These are phyloP conservation scores for Dryadomyces sulphureus DNA, from an alignment of 2,329 filamentous ascomycete genomes.

Conservation along the genomic window DNA sequence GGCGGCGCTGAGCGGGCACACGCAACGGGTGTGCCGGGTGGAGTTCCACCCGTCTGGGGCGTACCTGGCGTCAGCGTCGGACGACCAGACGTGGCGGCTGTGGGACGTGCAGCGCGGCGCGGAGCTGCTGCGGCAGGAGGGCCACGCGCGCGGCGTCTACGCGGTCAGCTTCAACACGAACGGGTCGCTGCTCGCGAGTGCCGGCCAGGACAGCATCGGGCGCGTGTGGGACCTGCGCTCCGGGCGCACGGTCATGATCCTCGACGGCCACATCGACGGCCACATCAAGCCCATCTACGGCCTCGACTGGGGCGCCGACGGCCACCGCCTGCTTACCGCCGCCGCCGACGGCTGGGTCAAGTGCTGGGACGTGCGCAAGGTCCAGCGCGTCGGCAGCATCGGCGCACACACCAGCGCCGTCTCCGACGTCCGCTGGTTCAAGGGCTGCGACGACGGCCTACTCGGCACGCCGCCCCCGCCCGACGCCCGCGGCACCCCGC, in stretches of 20 bases:
- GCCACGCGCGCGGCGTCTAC: conserved; percentile 88
- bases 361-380: conserved; percentile 92
- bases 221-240: conserved; percentile 91
- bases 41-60: conserved; percentile 88
- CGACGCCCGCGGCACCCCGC: conserved; percentile 48
- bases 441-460: conserved; percentile 63
- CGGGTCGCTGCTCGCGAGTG: conserved; percentile 78
- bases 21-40: conserved; percentile 73
- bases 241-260: conserved; percentile 86
- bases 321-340: conserved; percentile 81
- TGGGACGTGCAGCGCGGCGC: conserved; percentile 84
- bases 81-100: conserved; percentile 90
- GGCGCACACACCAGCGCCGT: conserved; percentile 87
- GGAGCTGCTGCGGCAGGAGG: conserved; percentile 80
- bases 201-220: conserved; percentile 87
- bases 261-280: conserved; percentile 71
- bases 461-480: conserved; percentile 43
- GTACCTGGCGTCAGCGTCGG: conserved; percentile 84
- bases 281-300: conserved; percentile 86
- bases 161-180: conserved; percentile 81
- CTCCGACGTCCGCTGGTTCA: conserved; percentile 87
- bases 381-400: conserved; percentile 68
- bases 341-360: conserved; percentile 93
- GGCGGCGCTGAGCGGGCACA: conserved; percentile 69
- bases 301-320: conserved; percentile 83